These are phyloP conservation scores for Zizania latifolia DNA, from an alignment of 176 grass and related monocot species.

Conservation along the genomic window DNA sequence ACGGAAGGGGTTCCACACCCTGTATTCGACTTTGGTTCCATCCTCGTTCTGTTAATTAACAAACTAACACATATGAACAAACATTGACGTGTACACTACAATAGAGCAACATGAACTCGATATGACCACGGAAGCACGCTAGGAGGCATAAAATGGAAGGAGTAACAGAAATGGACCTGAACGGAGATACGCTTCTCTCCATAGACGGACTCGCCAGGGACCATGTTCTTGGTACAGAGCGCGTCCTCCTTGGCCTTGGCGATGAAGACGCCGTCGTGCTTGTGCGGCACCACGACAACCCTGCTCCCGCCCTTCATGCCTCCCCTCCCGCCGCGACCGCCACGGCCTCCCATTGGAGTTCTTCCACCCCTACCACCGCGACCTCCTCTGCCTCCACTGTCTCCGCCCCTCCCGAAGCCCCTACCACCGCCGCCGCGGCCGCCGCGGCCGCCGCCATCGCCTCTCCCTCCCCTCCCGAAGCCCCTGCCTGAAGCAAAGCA, in stretches of 20 bases:
- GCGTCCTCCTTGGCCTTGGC: conserved; percentile 90
- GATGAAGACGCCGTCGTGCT: conserved; percentile 82
- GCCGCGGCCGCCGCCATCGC: conserved; percentile 23
- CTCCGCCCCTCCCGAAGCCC: conserved; percentile 22
- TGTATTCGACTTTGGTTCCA: conserved; percentile 65
- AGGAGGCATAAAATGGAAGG: too few relatives aligned
- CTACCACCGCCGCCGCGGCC: too few relatives aligned
- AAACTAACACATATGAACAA: too few relatives aligned
- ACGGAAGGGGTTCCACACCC: conserved; percentile 85
- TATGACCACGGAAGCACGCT: too few relatives aligned
- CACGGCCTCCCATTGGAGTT: conserved; percentile 8
- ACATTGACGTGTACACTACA: too few relatives aligned
- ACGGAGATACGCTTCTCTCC: conserved; percentile 82
- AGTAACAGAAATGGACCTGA: conserved; percentile 27
- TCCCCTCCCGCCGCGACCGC: conserved; percentile 23
- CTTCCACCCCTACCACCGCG: conserved; percentile 5
- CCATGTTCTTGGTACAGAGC: conserved; percentile 95
- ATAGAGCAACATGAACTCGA: too few relatives aligned
- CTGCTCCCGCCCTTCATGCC: conserved; percentile 84
- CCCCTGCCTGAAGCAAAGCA: neutral
- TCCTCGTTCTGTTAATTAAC: conserved; percentile 51
- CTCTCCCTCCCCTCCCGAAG: conserved; percentile 29
- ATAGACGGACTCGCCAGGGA: conserved; percentile 67
- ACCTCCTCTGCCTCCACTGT: neutral
- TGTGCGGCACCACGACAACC: conserved; percentile 65